A percentile compares a stretch with the other conserved stretches of the same genome.
phyloP scores from a whole-genome alignment of 352 stramenopile species.

The Globisporangium echinulatum region DNA sequence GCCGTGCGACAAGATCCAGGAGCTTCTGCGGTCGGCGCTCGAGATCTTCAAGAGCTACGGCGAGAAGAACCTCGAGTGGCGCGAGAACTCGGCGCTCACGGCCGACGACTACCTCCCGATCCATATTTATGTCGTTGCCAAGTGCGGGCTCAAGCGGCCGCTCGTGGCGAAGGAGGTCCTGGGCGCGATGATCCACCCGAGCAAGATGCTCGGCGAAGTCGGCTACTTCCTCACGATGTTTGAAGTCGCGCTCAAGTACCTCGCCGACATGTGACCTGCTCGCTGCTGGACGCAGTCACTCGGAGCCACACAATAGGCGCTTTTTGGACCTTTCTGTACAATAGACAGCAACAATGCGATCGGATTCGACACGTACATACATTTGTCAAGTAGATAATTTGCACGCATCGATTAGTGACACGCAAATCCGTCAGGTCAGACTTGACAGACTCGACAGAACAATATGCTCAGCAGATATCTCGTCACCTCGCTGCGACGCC shows the following conservation, averaged over 20 bases:
- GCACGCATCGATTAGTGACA: too few species aligned
- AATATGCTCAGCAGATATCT: too few species aligned
- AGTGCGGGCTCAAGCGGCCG: constrained; percentile 67
- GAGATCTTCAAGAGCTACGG: constrained; percentile 80
- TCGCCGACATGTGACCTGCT: constrained; percentile 58
- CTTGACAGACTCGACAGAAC: too few species aligned
- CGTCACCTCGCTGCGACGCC: too few species aligned
- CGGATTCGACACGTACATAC: too few species aligned
- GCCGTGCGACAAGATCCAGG: constrained; percentile 73
- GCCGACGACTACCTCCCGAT: constrained; percentile 84
- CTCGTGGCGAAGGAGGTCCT: constrained; percentile 70
- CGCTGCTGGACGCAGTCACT: too few species aligned
- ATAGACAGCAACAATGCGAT: too few species aligned
- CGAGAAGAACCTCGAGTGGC: constrained; percentile 74
- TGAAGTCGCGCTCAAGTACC: constrained; percentile 82
- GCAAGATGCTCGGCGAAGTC: constrained; percentile 73
- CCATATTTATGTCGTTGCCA: constrained; percentile 82
- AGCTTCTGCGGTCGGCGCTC: constrained; percentile 62
- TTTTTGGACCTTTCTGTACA: too few species aligned
- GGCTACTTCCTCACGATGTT: constrained; percentile 88
- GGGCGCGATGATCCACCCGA: constrained; percentile 80
- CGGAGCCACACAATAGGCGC: too few species aligned
- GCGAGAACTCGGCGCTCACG: constrained; percentile 63
- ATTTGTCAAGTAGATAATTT: too few species aligned
- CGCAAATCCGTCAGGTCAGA: too few species aligned